Base-by-base conservation (phyloP, 352 stramenopile genomes). In the Phytophthora boehmeriae region DNA sequence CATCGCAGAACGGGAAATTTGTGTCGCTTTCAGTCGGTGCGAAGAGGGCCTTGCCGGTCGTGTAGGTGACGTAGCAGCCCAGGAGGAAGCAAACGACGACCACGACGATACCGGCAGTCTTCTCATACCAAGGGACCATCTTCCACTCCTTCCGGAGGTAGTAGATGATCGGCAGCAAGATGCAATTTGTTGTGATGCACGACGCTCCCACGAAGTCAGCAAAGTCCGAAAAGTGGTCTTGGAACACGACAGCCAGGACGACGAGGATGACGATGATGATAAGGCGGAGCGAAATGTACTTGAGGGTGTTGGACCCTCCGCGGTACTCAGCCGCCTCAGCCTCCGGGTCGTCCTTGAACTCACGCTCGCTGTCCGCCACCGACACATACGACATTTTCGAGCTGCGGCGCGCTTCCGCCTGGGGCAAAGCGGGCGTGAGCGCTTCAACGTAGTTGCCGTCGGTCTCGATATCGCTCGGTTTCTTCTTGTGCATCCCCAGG, bases 311-410 rank as follows among this genome's bases (percentile, higher is more conserved):
- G 35, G 41, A 52, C 11, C 59, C 60, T 27, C 70, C 66, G 41
- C 75, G 68, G 63, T 85, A 81, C 48, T 75, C 67, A 11, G 69
- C 60, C n/a, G 51, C 44, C 25, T 75, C 72, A 17, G 45, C 42
- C 20, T 70, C 61, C 4, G 47, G 23, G 9, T 76, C 68, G 17
- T 63, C 46, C 22, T 67, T 59, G 19, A 54, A 51, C 17, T 60
- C 64, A 1, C 55, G 53, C 44, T 78, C 68, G 23, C 67, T 64
- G 32, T 78, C 66, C 14, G 63, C 61, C 20, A 71, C 63, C 0
- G 73, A 80, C 9, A 80, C 69, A 10, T 75, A 67, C 19, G 75
- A 85, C 35, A 67, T 64, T 54, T 76, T 80, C 5, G 74, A 83
- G 27, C 28, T 57, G 32, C 66, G 69, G 44, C 54, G 52, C 22